phyloP scores from a whole-genome alignment of 306 rosid genomes.

The Acacia melanoxylon region DNA sequence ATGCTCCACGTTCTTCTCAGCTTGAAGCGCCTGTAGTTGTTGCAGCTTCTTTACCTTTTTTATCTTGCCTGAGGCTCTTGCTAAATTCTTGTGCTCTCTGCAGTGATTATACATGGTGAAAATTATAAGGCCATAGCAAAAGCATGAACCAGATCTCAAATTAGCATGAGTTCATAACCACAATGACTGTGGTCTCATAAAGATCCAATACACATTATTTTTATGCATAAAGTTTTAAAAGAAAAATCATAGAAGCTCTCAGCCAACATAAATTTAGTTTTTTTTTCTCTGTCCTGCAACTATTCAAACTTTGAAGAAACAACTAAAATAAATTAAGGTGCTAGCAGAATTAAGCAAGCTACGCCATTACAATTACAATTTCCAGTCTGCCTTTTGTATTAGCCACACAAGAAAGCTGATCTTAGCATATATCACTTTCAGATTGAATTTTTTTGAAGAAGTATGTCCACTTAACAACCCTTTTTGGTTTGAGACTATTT shows the following conservation, averaged over 20 bases:
- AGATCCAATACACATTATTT: not conserved
- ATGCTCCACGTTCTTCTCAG: slow-evolving; percentile 31
- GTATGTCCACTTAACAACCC: slow-evolving; percentile 3
- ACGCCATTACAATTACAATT: slow-evolving; percentile 13
- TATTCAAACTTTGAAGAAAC: not conserved
- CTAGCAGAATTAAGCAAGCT: slow-evolving; percentile 19
- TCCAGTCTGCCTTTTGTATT: not conserved
- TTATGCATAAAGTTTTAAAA: not conserved
- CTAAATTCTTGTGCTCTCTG: slow-evolving; percentile 78
- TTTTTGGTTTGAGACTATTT: not conserved
- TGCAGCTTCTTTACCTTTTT: slow-evolving; percentile 51
- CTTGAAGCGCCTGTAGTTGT: slow-evolving; percentile 40
- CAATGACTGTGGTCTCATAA: not conserved
- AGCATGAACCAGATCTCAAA: not conserved
- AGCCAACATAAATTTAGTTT: not conserved
- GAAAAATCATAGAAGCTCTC: not conserved
- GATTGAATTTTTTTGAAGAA: not conserved
- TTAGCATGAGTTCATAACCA: not conserved
- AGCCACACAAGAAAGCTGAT: slow-evolving; percentile 1
- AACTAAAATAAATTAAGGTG: slow-evolving; percentile 16
- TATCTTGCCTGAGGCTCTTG: slow-evolving; percentile 56
- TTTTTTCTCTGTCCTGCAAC: not conserved
- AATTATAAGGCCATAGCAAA: slow-evolving; percentile 17
- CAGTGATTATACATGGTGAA: slow-evolving; percentile 17
- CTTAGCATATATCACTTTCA: slow-evolving; percentile 1